Evolutionary conservation across 2,329 filamentous ascomycete genomes (phyloP).

Genomic region (Fusarium kyushuense): DNA sequence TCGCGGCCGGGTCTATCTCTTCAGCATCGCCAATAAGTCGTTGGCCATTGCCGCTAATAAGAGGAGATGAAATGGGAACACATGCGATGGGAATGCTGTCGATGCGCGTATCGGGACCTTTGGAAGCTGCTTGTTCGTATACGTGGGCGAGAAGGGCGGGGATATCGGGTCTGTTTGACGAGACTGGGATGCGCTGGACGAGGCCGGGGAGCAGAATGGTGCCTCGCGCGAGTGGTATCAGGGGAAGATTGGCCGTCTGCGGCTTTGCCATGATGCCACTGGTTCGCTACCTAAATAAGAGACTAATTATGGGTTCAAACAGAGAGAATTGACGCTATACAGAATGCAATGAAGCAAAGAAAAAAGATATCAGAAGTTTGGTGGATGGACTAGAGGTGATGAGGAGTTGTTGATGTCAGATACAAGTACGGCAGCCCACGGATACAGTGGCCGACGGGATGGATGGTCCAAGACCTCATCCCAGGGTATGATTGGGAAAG

Average conservation of each 20-base stretch:
- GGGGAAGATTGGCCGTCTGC: slow-evolving; percentile 69
- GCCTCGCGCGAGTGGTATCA: slow-evolving; percentile 85
- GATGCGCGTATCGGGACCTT: slow-evolving; percentile 72
- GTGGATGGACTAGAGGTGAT: slow-evolving; percentile 9
- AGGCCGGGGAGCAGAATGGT: slow-evolving; percentile 88
- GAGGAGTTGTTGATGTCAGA: slow-evolving; percentile 43
- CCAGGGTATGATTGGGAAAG: slow-evolving; percentile 31
- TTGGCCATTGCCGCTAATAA: slow-evolving; percentile 80
- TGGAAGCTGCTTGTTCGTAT: slow-evolving; percentile 79
- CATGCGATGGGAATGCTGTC: slow-evolving; percentile 84
- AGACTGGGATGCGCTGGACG: slow-evolving; percentile 85
- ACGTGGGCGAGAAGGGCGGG: slow-evolving; percentile 87
- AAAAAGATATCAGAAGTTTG: background rate
- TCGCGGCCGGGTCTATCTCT: slow-evolving; percentile 58
- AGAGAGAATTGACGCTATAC: slow-evolving; percentile 19
- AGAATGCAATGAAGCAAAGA: slow-evolving; percentile 12
- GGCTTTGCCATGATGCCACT: slow-evolving; percentile 54
- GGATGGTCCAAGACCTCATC: slow-evolving; percentile 7
- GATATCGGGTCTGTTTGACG: slow-evolving; percentile 84
- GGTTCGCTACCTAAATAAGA: slow-evolving; percentile 9
- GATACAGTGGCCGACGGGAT: slow-evolving; percentile 26
- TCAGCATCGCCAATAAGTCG: slow-evolving; percentile 76
- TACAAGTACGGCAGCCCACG: slow-evolving; percentile 23
- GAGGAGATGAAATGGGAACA: slow-evolving; percentile 83
- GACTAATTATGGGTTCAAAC: slow-evolving; percentile 1